Percentiles rank a stretch among this genome's conserved stretches.
phyloP scores from a whole-genome alignment of 805 yeast species.

The Kregervanrija delftensis region DNA sequence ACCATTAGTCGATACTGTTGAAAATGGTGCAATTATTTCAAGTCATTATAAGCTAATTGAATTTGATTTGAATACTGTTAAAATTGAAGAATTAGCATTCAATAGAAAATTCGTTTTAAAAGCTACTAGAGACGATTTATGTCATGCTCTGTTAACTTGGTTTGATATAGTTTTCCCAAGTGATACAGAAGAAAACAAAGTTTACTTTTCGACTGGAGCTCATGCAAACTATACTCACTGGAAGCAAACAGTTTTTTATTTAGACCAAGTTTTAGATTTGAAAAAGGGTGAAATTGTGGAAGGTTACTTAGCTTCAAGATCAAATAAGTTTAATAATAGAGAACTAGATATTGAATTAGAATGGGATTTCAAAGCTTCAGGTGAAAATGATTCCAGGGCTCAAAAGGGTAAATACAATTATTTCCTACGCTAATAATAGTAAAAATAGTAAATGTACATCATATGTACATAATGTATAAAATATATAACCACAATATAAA shows the following conservation, averaged over 20 bases:
- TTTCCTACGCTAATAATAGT: constrained; percentile 51
- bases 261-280: constrained; percentile 65
- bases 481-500: neutral
- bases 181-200: constrained; percentile 43
- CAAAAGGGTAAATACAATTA: constrained; percentile 56
- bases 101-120: constrained; percentile 58
- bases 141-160: constrained; percentile 92
- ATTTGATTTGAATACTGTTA: constrained; percentile 86
- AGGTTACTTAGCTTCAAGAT: constrained; percentile 69
- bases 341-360: constrained; percentile 77
- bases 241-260: constrained; percentile 96
- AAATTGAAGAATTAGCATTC: constrained; percentile 75
- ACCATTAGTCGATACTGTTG: constrained; percentile 95
- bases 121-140: constrained; percentile 70
- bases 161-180: constrained; percentile 85
- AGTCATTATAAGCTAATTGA: constrained; percentile 64
- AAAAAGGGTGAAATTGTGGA: constrained; percentile 69
- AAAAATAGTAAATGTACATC: neutral
- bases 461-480: no score
- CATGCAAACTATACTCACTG: constrained; percentile 93
- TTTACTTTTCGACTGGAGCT: constrained; percentile 89
- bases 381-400: constrained; percentile 36
- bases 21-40: constrained; percentile 66
- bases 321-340: constrained; percentile 75
- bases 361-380: constrained; percentile 44